Conservation (phyloP, 169 alveolate genomes). For the Eimeria praecox region DNA sequence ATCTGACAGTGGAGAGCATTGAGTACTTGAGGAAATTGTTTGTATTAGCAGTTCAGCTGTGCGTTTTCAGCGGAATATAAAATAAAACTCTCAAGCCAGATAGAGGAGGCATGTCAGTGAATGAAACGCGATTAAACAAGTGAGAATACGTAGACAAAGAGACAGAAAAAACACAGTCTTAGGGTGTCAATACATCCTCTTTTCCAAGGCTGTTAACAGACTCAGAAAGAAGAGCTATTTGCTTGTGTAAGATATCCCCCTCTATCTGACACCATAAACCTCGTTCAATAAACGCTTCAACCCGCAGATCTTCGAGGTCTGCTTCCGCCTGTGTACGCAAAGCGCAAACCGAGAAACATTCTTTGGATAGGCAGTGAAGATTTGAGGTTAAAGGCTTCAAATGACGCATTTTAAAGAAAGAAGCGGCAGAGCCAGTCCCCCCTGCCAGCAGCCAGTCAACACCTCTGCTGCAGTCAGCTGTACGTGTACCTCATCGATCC, state of each 20-base stretch:
- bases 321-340: conserved; percentile 4
- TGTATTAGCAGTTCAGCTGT: too few species aligned
- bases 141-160: neutral
- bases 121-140: too few species aligned
- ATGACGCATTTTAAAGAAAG: neutral
- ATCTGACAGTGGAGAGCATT: neutral
- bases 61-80: too few species aligned
- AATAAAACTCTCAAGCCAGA: too few species aligned
- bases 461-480: neutral
- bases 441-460: neutral
- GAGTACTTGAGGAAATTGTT: neutral
- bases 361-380: neutral
- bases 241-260: conserved; percentile 3
- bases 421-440: neutral
- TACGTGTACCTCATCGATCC: conserved; percentile 3
- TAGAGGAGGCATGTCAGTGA: too few species aligned
- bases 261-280: conserved; percentile 4
- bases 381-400: neutral
- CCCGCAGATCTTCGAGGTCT: neutral
- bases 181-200: neutral
- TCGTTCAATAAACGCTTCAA: neutral
- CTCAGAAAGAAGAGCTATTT: neutral
- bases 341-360: neutral
- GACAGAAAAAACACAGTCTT: neutral
- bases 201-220: neutral